phyloP scores from a whole-genome alignment of 2,329 filamentous ascomycete genomes.

The Lachnellula hyalina region DNA sequence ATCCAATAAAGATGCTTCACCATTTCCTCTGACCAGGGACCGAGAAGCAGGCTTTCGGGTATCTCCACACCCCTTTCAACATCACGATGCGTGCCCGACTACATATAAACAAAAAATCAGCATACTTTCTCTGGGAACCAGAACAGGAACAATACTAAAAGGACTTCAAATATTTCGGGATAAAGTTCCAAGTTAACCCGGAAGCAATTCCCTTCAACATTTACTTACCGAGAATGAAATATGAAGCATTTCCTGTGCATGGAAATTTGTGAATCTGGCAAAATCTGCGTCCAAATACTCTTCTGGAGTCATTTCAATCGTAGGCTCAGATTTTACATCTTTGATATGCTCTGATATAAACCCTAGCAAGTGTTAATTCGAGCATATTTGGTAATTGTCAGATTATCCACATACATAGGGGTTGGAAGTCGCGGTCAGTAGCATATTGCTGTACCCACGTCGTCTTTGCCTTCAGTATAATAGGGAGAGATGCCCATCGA shows the following conservation, averaged over 20 bases:
- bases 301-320: constrained; percentile 1
- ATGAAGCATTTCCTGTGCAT: neutral
- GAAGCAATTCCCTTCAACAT: neutral
- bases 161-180: too few species aligned
- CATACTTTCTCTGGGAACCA: neutral
- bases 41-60: constrained; percentile 26
- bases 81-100: constrained; percentile 7
- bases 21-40: constrained; percentile 27
- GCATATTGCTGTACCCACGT: constrained; percentile 19
- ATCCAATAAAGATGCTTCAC: constrained; percentile 28
- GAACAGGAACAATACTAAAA: neutral
- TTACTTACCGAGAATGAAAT: neutral
- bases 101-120: neutral
- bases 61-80: constrained; percentile 21
- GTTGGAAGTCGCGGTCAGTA: constrained; percentile 2
- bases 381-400: neutral
- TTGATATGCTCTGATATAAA: constrained; percentile 6
- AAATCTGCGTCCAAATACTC: constrained; percentile 18
- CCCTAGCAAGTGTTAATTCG: neutral
- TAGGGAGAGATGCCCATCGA: constrained; percentile 25
- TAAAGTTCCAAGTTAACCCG: too few species aligned
- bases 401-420: constrained; percentile 9
- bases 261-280: constrained; percentile 9
- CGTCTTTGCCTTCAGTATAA: constrained; percentile 23
- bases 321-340: neutral